Evolutionary conservation across 495 filamentous ascomycete species (phyloP).

Genomic region (Hamigera avellanea): DNA sequence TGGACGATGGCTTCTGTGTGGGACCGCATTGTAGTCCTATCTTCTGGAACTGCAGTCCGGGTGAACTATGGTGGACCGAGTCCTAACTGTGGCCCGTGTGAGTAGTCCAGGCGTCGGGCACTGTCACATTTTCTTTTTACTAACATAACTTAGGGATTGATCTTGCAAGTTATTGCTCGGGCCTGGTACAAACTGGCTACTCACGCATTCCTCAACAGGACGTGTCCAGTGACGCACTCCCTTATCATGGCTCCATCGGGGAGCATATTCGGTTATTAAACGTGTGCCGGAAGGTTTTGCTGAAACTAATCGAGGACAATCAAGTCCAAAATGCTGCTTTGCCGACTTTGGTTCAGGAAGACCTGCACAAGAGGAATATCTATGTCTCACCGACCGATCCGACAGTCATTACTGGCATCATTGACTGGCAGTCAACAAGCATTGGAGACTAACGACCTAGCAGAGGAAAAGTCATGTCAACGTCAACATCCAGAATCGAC

Average conservation of each 20-base stretch:
- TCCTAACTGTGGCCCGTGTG: slow-evolving; percentile 26
- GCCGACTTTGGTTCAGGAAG: slow-evolving; percentile 23
- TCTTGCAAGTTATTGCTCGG: slow-evolving; percentile 16
- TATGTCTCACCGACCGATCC: slow-evolving; percentile 29
- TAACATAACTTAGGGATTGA: slow-evolving; percentile 13
- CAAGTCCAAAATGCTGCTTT: slow-evolving; percentile 20
- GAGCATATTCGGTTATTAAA: slow-evolving; percentile 23
- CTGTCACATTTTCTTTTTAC: slow-evolving; percentile 1
- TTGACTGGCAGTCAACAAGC: slow-evolving; percentile 31
- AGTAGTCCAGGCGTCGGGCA: slow-evolving; percentile 8
- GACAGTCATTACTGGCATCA: slow-evolving; percentile 24
- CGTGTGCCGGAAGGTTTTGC: slow-evolving; percentile 14
- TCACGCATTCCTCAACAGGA: slow-evolving; percentile 16
- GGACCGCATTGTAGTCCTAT: slow-evolving; percentile 26
- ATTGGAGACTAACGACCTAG: no score
- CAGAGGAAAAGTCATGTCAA: no score
- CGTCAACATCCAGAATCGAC: no score
- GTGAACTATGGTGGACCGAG: slow-evolving; percentile 21
- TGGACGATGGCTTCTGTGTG: slow-evolving; percentile 25
- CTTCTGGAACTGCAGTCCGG: slow-evolving; percentile 28
- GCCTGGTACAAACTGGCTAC: slow-evolving; percentile 21
- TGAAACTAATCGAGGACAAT: slow-evolving; percentile 17
- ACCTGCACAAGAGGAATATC: slow-evolving; percentile 33
- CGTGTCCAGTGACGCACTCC: slow-evolving; percentile 3
- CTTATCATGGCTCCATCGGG: slow-evolving; percentile 23